Evolutionary conservation across 2,329 filamentous ascomycete genomes (phyloP).

Genomic region (Didymellaceae sp.): DNA sequence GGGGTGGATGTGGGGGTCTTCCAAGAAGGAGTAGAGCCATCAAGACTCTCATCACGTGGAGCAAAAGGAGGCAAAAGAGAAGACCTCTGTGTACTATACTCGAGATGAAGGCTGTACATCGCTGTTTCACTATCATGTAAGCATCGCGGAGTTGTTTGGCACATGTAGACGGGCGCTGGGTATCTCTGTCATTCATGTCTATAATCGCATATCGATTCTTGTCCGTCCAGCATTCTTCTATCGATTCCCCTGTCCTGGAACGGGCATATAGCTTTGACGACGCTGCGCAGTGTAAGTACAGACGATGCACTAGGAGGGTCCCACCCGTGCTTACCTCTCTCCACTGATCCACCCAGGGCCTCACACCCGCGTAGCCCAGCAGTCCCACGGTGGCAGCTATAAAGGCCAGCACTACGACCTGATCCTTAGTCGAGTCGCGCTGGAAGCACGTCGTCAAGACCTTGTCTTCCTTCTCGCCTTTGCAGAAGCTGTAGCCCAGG

Average conservation of each 20-base stretch:
- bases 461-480: slow-evolving; percentile 67
- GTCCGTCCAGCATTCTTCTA: background rate
- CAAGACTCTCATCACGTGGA: background rate
- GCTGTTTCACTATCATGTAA: slow-evolving; percentile 43
- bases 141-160: slow-evolving; percentile 41
- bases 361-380: slow-evolving; percentile 65
- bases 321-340: slow-evolving; percentile 53
- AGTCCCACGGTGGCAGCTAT: slow-evolving; percentile 68
- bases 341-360: slow-evolving; percentile 66
- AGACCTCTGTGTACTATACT: slow-evolving; percentile 40
- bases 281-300: slow-evolving; percentile 5
- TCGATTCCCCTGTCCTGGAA: slow-evolving; percentile 48
- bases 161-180: slow-evolving; percentile 30
- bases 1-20: slow-evolving; percentile 53
- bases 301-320: background rate
- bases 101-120: slow-evolving; percentile 40
- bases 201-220: slow-evolving; percentile 28
- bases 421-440: slow-evolving; percentile 70
- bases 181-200: slow-evolving; percentile 37
- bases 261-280: slow-evolving; percentile 59
- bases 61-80: slow-evolving; percentile 3
- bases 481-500: slow-evolving; percentile 67
- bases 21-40: slow-evolving; percentile 36
- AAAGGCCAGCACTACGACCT: slow-evolving; percentile 70
- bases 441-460: slow-evolving; percentile 72